Evolutionary conservation across 148 eudicot genomes (phyloP), one percentile per base, ranked within the genome.

Genomic region (Spergularia marina): DNA sequence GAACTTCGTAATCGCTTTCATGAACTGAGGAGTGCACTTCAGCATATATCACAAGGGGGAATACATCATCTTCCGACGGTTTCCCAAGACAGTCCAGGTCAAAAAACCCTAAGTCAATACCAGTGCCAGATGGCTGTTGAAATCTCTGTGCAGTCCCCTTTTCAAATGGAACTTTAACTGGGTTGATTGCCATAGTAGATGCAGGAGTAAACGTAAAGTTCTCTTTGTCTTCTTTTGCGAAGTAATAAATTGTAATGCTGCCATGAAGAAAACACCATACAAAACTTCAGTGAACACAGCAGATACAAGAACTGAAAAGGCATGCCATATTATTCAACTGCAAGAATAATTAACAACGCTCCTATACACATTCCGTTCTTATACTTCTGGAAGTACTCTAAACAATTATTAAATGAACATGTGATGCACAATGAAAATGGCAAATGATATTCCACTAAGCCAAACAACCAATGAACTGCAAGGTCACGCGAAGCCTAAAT

Each of bases 141-240:
- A 93, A 88, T 79, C 86, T 89, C 87, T 91, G 92, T 60, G 91
- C 89, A 0, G 75, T 52, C 65, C 97, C 98, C 84, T 86, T 89
- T 69, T 81, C 80, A 65, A 93, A 93, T 41, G 91, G 91, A 60
- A 93, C 78, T 78, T 80, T 86, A 6, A 89, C 85, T 11, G 94
- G 93, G 36, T 55, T 67, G 68, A 65, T 87, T 44, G 86, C 88
- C 68, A 81, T 86, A n/a, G 87, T 86, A 83, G 39, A 79, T 44
- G 84, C 25, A 15, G 92, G 89, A 76, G 75, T 76, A 57, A 93
- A 84, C 51, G 49, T 83, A 67, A 89, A 81, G 18, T 83, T 79
- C 76, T 86, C 92, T 80, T 91, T 90, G 82, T 86, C 92, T 77
- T 93, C 97, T 84, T 89, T 93, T 40, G 90, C 98, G 76, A 91